Evolutionary conservation across 768 basidiomycete genomes (phyloP).

Genomic region (Mycena rosella): DNA sequence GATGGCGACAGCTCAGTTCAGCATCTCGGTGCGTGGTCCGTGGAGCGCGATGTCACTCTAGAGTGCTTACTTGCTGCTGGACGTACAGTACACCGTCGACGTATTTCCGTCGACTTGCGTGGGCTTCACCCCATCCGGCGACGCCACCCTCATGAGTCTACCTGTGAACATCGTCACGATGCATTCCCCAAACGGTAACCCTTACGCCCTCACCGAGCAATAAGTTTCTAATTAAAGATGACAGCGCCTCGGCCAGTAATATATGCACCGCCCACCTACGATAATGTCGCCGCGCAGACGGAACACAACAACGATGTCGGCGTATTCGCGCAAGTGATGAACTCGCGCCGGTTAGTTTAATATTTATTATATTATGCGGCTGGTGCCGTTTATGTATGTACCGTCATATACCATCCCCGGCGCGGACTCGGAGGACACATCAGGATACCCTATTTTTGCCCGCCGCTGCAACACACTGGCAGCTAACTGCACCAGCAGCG

Average conservation of each 20-base stretch:
- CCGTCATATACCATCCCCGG: too few relatives aligned
- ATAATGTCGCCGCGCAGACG: not conserved
- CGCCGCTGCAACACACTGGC: too few relatives aligned
- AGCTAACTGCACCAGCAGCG: too few relatives aligned
- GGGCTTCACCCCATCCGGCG: constrained; percentile 32
- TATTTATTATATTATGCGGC: too few relatives aligned
- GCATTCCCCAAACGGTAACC: not conserved
- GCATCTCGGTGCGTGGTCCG: constrained; percentile 47
- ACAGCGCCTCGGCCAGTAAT: not conserved
- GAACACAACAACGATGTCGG: too few relatives aligned
- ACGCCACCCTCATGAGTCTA: constrained; percentile 37
- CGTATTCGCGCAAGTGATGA: not conserved
- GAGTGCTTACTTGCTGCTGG: not conserved
- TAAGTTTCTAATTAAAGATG: too few relatives aligned
- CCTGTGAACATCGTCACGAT: constrained; percentile 45
- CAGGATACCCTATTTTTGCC: too few relatives aligned
- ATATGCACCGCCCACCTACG: constrained; percentile 11
- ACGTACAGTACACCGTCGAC: constrained; percentile 38
- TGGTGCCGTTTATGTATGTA: too few relatives aligned
- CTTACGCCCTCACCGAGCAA: not conserved
- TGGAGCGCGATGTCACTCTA: not conserved
- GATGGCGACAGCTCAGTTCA: constrained; percentile 40
- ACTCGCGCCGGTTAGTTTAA: too few relatives aligned
- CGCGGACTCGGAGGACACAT: too few relatives aligned
- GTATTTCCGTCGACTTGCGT: constrained; percentile 43